These are phyloP conservation scores for Ogataea corticis DNA, from an alignment of 805 yeast species.

Conservation along the genomic window DNA sequence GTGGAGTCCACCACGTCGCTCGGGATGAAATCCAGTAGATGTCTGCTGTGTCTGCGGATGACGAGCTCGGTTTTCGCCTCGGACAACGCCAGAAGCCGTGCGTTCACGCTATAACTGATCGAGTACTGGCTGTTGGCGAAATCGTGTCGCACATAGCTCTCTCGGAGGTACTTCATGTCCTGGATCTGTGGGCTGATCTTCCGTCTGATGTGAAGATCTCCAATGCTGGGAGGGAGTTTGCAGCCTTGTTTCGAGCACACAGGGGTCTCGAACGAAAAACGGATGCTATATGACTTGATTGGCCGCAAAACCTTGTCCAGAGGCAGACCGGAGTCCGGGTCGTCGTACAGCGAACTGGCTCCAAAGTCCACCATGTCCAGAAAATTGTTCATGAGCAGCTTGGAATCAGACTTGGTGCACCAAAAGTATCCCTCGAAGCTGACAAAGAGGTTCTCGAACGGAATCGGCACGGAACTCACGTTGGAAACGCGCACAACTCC, in stretches of 20 bases:
- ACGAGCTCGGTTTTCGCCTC: slow-evolving; percentile 4
- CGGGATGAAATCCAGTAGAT: slow-evolving; percentile 16
- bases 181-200: slow-evolving; percentile 10
- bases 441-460: slow-evolving; percentile 45
- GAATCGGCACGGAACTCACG: slow-evolving; percentile 25
- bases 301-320: slow-evolving; percentile 17
- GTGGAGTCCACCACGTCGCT: background rate
- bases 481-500: slow-evolving; percentile 20
- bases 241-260: slow-evolving; percentile 11
- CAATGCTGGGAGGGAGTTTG: slow-evolving; percentile 19
- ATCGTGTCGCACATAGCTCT: slow-evolving; percentile 6
- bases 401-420: slow-evolving; percentile 18
- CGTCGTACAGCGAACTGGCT: slow-evolving; percentile 19
- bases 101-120: slow-evolving; percentile 21
- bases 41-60: slow-evolving; percentile 19
- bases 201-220: slow-evolving; percentile 16
- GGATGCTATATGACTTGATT: slow-evolving; percentile 13
- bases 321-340: slow-evolving; percentile 18
- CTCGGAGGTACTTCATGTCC: slow-evolving; percentile 12
- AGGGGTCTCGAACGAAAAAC: slow-evolving; percentile 22
- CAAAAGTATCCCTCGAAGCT: slow-evolving; percentile 43
- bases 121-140: slow-evolving; percentile 11
- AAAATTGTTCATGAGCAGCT: slow-evolving; percentile 28
- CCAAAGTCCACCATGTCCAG: slow-evolving; percentile 42
- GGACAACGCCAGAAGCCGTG: slow-evolving; percentile 14